Base-by-base conservation (phyloP, 208 protist species). In the Crithidia sp. region DNA sequence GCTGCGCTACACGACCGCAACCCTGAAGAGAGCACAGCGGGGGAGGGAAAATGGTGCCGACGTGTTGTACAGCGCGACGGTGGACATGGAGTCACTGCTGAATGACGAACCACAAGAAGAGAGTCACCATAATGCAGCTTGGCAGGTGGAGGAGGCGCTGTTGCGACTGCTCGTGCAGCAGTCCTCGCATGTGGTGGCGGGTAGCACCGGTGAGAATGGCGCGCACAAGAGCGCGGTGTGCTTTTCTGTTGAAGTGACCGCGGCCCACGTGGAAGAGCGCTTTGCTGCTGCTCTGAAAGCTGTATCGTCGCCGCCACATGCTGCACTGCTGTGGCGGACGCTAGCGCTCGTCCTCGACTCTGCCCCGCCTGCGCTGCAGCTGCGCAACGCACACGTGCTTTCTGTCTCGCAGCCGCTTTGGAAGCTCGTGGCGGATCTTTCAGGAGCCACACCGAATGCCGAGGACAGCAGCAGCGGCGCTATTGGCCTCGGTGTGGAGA, bases 51-150 rank as follows among this genome's bases (percentile, higher is more conserved):
- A 1, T 28, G 28, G 28, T 28, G 28, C 28, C 28, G 28, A 28
- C 28, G 28, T 28, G 28, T 28, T 12, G 14, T 6, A 3, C 19
- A 43, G 19, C 36, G 6, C 12, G 10, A 16, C 47, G 41, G 17
- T 64, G 13, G 72, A 77, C 37, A 49, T 54, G 13, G 59, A 71
- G 5, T 7, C 36, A 12, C 39, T 77, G 44, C 64, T 77, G 8
- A 36, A 57, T 16, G 64, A 69, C 28, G 28, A 28, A 28, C 28
- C 28, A 28, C 28, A 28, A 28, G 28, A 28, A 28, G 28, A 28
- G 28, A 28, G 28, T 28, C 28, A 28, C 28, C 28, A 28, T 28
- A 28, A 28, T 17, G 28, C 54, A 58, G 17, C 17, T 28, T 28
- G 28, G 54, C 10, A 58, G 16, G 63, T 68, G 5, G 63, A 68